A percentile compares a stretch with the other conserved stretches of the same genome.
Conservation (phyloP, 116 monocot genomes). For the Thalassia testudinum region DNA sequence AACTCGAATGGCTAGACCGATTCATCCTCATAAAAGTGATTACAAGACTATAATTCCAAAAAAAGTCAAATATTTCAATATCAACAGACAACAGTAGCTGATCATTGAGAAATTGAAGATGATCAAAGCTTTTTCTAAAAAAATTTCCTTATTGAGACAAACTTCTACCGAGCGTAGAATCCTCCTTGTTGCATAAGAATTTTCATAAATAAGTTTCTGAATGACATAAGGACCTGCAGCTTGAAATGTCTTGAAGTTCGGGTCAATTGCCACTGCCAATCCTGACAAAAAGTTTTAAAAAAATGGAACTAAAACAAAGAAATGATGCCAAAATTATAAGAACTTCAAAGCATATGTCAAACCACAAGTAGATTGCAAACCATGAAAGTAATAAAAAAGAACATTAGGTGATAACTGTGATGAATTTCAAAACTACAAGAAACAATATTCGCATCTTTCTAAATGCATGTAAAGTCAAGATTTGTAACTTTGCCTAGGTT, state of each 20-base stretch:
- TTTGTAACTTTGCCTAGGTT: too few species aligned
- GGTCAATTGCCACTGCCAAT: conserved; percentile 74
- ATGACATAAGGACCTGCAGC: conserved; percentile 93
- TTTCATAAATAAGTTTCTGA: conserved; percentile 64
- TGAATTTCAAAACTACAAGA: too few species aligned
- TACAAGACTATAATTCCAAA: too few species aligned
- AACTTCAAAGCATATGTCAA: background rate
- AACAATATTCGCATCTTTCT: too few species aligned
- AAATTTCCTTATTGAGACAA: background rate
- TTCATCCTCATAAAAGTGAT: too few species aligned
- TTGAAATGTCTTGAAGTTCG: conserved; percentile 74
- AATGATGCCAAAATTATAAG: background rate
- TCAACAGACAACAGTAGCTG: too few species aligned
- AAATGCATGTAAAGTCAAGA: too few species aligned
- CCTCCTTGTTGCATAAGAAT: conserved; percentile 51
- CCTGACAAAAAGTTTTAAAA: conserved; percentile 36
- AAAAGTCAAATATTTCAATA: too few species aligned
- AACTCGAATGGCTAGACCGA: too few species aligned
- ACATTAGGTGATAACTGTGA: too few species aligned
- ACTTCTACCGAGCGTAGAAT: conserved; percentile 61
- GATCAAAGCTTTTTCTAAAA: background rate
- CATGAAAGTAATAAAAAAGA: too few species aligned
- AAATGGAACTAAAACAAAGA: conserved; percentile 5
- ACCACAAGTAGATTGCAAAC: background rate
- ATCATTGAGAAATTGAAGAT: too few species aligned